A percentile compares a stretch with the other conserved stretches of the same genome.
phyloP scores from a whole-genome alignment of 768 basidiomycete species.

The Lentinula sp. region DNA sequence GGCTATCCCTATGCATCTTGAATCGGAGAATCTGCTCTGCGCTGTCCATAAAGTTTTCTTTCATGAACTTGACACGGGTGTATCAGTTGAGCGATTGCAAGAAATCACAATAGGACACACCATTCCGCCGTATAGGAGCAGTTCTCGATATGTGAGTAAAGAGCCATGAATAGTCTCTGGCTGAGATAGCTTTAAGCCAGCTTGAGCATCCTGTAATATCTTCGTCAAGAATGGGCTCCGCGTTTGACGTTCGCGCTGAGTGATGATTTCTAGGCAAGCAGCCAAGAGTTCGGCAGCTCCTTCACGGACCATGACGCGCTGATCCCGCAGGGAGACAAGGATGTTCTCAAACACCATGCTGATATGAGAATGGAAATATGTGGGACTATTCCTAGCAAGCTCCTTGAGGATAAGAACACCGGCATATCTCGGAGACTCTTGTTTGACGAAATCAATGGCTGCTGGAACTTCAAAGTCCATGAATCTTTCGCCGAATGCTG shows the following conservation, averaged over 20 bases:
- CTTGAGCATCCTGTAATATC: constrained; percentile 86
- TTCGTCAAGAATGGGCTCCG: constrained; percentile 64
- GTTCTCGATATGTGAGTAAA: constrained; percentile 83
- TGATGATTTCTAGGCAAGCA: constrained; percentile 85
- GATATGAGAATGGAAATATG: constrained; percentile 85
- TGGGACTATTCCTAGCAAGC: constrained; percentile 82
- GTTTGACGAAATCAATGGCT: constrained; percentile 73
- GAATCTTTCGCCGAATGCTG: constrained; percentile 80
- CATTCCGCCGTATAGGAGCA: constrained; percentile 91
- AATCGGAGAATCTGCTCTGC: constrained; percentile 89
- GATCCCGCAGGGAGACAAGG: constrained; percentile 82
- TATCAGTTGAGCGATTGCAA: background rate
- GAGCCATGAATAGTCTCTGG: constrained; percentile 93
- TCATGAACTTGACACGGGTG: constrained; percentile 62
- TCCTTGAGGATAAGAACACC: constrained; percentile 94
- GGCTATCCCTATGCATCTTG: constrained; percentile 78
- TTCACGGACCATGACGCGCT: constrained; percentile 86
- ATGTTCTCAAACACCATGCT: constrained; percentile 89
- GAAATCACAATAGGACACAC: constrained; percentile 36
- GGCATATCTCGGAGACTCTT: constrained; percentile 84
- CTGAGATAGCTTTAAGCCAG: constrained; percentile 70
- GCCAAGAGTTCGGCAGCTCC: constrained; percentile 92
- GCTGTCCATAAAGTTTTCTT: constrained; percentile 77
- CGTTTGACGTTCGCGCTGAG: constrained; percentile 61
- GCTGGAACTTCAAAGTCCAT: constrained; percentile 87